Conservation (phyloP, 768 basidiomycete genomes). For the Boletus subparvulus region DNA sequence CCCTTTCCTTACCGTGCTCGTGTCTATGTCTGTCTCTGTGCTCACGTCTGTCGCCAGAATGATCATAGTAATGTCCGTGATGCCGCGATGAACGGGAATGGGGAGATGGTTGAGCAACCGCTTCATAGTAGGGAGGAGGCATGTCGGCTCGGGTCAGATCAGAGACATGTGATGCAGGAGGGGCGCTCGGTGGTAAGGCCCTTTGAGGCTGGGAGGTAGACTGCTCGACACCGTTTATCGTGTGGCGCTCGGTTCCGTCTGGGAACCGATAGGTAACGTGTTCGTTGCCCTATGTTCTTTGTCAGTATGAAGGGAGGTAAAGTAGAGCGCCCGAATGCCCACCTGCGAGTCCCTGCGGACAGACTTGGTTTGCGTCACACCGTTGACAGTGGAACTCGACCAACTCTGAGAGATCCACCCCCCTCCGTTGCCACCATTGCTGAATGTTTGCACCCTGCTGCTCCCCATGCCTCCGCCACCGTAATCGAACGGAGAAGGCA, state of each 20-base stretch:
- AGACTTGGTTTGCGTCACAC: conserved; percentile 59
- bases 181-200: conserved; percentile 9
- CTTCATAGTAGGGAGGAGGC: conserved; percentile 24
- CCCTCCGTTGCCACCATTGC: conserved; percentile 7
- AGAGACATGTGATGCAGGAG: background rate
- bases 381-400: conserved; percentile 59
- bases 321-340: conserved; percentile 23
- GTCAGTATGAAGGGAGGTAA: background rate
- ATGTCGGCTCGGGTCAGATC: background rate
- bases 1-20: conserved; percentile 8
- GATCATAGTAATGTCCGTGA: conserved; percentile 9
- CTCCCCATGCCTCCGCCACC: conserved; percentile 15
- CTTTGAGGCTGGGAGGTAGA: conserved; percentile 12
- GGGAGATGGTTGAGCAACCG: conserved; percentile 5
- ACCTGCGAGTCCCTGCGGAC: conserved; percentile 60
- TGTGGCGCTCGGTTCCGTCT: conserved; percentile 64
- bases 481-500: conserved; percentile 13
- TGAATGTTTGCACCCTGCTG: conserved; percentile 11
- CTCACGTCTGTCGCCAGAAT: conserved; percentile 10
- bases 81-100: conserved; percentile 22
- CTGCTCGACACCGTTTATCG: conserved; percentile 65
- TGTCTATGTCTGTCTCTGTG: conserved; percentile 17
- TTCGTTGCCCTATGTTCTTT: conserved; percentile 61
- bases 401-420: conserved; percentile 57
- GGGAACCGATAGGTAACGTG: conserved; percentile 64